Evolutionary conservation across 768 basidiomycete genomes (phyloP).

Genomic region (Boletus reticuloceps): DNA sequence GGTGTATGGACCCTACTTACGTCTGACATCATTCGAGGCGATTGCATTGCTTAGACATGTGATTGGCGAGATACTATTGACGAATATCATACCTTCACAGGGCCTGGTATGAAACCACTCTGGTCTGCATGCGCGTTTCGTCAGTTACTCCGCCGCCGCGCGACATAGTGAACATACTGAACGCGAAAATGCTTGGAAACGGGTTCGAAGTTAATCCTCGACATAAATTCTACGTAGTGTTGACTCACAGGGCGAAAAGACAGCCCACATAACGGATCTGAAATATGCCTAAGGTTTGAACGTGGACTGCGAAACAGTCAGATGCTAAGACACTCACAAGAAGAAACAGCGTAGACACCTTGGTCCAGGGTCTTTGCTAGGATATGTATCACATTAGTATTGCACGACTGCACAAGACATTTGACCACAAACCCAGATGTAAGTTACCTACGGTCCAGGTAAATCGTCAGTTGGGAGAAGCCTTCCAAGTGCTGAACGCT

Average conservation of each 20-base stretch:
- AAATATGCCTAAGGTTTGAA: not conserved
- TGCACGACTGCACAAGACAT: not conserved
- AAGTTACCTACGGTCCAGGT: not conserved
- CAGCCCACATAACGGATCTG: conserved; percentile 1
- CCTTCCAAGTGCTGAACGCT: not conserved
- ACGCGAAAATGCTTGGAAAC: not conserved
- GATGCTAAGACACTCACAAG: not conserved
- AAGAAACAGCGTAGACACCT: not conserved
- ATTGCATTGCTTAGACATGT: not conserved
- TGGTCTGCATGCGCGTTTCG: not conserved
- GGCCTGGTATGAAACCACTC: not conserved
- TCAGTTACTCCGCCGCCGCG: not conserved
- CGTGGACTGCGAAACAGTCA: not conserved
- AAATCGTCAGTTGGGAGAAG: not conserved
- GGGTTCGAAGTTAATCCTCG: not conserved
- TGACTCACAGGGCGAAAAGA: not conserved
- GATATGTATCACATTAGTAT: not conserved
- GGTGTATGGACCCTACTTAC: not conserved
- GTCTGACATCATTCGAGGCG: not conserved
- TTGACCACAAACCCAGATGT: conserved; percentile 3
- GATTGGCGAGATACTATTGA: not conserved
- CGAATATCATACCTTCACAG: not conserved
- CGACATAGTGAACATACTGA: not conserved
- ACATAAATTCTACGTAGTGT: no score
- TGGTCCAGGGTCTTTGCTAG: not conserved